Evolutionary conservation across 441 rosid genomes (phyloP).

Genomic region (Adansonia rubrostipa): DNA sequence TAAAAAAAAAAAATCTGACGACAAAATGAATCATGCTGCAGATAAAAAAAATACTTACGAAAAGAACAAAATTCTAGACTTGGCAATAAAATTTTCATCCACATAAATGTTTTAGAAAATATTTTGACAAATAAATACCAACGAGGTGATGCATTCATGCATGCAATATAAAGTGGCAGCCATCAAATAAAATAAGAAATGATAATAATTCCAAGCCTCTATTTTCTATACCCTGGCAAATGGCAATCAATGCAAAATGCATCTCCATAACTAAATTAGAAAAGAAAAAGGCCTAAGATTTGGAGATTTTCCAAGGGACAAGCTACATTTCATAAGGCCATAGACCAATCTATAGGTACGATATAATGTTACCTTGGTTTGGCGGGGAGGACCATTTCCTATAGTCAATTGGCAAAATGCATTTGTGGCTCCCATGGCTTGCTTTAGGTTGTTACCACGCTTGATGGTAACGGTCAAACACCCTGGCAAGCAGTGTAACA

Average conservation of each 20-base stretch:
- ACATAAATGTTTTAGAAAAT: not conserved
- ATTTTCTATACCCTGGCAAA: not conserved
- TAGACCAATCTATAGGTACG: not conserved
- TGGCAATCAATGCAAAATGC: conserved; percentile 7
- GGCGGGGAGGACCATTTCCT: conserved; percentile 73
- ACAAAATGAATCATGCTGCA: not conserved
- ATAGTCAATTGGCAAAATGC: conserved; percentile 86
- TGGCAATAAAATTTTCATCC: conserved; percentile 5
- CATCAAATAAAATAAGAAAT: not conserved
- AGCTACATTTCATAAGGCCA: not conserved
- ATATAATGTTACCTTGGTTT: conserved; percentile 69
- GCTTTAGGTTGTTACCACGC: conserved; percentile 86
- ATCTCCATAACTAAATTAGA: not conserved
- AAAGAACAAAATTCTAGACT: not conserved
- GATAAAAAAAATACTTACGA: not conserved
- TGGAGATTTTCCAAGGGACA: not conserved
- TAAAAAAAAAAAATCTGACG: too few relatives aligned
- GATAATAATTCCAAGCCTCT: not conserved
- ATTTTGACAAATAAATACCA: conserved; percentile 1
- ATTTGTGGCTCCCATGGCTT: conserved; percentile 73
- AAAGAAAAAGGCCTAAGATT: not conserved
- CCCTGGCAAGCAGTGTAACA: conserved; percentile 88
- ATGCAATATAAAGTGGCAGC: not conserved
- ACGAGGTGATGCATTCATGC: not conserved
- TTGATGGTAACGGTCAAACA: conserved; percentile 77